Base-by-base conservation (phyloP, 345 rosid genomes). In the Melaleuca alternifolia region DNA sequence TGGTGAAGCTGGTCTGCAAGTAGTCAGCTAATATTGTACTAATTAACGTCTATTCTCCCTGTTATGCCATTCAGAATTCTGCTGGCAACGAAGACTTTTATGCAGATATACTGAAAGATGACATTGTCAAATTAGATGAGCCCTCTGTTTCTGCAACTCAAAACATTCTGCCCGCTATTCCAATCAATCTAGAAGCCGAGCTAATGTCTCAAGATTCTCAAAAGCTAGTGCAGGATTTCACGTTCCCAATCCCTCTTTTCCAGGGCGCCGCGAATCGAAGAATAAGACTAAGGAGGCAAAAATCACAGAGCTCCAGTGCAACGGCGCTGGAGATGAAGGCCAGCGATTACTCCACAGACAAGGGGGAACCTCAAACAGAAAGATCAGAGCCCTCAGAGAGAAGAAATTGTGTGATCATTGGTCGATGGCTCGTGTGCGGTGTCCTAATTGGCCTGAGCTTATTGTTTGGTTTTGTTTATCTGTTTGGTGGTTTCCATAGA, bases 81-180 rank as follows among this genome's bases (percentile, higher is more conserved):
- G 90, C 85, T 20, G 90, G 85, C 16, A 94, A 30, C 50, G 93
- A 90, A 5, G 94, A 94, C 83, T 90, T 88, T 59, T 96, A 85
- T 56, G 95, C 95, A 20, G 98, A 95, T 56, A 94, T 95, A 87
- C 84, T 94, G 50, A 94, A 95, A 10, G 96, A 96, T 71, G 99
- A 95, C 84, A 95, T 93, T 87, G 89, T 94, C 88, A 30, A 65
- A 65, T 65, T 65, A 30, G 77, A 88, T 89, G 37, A 50, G 56
- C 18, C 21, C n/a, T 81, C 53, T 81, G 53, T 81, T 50, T 46
- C 52, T 81, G 1, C 23, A 93, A 93, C 85, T 50, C 86, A 62
- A 79, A 83, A 21, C 65, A 85, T 46, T 65, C 57, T 57, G 50
- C 87, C 41, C 11, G n/a, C 61, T 75, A 83, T 14, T 51, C 65